These are phyloP conservation scores for Diutina ranongensis DNA, from an alignment of 1,139 yeast species.

Conservation along the genomic window DNA sequence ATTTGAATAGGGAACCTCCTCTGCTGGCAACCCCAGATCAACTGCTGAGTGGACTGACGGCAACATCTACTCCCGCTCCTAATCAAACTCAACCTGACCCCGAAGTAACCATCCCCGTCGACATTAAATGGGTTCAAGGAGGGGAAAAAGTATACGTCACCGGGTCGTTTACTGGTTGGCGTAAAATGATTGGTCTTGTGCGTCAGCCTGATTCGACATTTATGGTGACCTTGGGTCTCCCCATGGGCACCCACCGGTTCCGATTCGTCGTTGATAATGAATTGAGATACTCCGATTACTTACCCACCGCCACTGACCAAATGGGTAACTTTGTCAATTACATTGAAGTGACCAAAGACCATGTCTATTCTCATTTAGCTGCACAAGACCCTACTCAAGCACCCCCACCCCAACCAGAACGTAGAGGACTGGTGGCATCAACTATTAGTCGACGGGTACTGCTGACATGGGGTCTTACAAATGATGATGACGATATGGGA, in stretches of 20 bases:
- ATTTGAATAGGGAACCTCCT: constrained; percentile 15
- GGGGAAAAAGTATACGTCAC: constrained; percentile 68
- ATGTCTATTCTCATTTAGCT: constrained; percentile 20
- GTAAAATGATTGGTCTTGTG: constrained; percentile 39
- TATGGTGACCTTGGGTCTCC: constrained; percentile 32
- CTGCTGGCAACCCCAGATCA: constrained; percentile 4
- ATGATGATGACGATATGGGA: constrained; percentile 73
- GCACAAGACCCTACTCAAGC: constrained; percentile 9
- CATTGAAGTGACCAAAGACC: constrained; percentile 36
- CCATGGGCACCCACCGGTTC: constrained; percentile 37
- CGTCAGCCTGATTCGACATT: constrained; percentile 34
- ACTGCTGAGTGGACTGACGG: constrained; percentile 9
- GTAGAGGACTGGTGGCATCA: background rate
- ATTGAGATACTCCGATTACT: constrained; percentile 32
- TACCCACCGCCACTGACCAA: constrained; percentile 41
- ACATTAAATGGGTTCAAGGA: constrained; percentile 88
- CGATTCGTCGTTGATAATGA: constrained; percentile 38
- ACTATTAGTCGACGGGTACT: background rate
- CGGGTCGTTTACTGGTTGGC: constrained; percentile 40
- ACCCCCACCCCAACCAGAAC: constrained; percentile 12
- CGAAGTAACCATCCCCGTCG: constrained; percentile 43
- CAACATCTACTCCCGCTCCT: background rate
- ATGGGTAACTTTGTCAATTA: constrained; percentile 41
- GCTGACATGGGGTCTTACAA: constrained; percentile 43
- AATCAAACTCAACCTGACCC: constrained; percentile 10